A percentile compares a stretch with the other conserved stretches of the same genome.
phyloP scores from a whole-genome alignment of 2,329 filamentous ascomycete genomes.

The Diaporthe sp. region DNA sequence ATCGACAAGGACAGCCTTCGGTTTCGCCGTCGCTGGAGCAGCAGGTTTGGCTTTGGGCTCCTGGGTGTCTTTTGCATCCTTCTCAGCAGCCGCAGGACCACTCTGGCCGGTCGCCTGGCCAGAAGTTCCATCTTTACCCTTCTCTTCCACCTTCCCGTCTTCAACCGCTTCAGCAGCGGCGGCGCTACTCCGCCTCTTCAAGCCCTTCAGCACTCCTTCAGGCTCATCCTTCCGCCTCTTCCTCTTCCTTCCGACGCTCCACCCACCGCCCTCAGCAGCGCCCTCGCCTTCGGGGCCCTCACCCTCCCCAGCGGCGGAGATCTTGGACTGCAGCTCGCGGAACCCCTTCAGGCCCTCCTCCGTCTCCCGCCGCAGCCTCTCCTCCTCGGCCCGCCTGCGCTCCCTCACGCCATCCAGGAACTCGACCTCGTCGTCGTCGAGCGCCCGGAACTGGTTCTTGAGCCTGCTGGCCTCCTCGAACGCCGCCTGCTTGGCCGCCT shows the following conservation, averaged over 20 bases:
- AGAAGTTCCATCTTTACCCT: not conserved
- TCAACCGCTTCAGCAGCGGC: not conserved
- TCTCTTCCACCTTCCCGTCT: slow-evolving; percentile 35
- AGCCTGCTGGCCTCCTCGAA: slow-evolving; percentile 82
- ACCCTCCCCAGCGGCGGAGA: slow-evolving; percentile 32
- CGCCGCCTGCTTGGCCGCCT: slow-evolving; percentile 86
- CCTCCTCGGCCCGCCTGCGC: slow-evolving; percentile 66
- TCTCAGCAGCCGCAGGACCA: not conserved
- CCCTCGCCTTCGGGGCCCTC: slow-evolving; percentile 40
- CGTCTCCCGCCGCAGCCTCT: slow-evolving; percentile 66
- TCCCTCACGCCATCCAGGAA: slow-evolving; percentile 75
- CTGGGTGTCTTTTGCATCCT: slow-evolving; percentile 42
- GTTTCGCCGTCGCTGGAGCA: slow-evolving; percentile 42
- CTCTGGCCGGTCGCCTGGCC: slow-evolving; percentile 3
- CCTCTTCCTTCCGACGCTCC: slow-evolving; percentile 30
- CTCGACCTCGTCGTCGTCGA: slow-evolving; percentile 85
- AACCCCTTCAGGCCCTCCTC: slow-evolving; percentile 71
- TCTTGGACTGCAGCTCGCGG: slow-evolving; percentile 61
- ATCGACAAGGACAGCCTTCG: slow-evolving; percentile 61
- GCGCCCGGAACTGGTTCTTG: slow-evolving; percentile 81
- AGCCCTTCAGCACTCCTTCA: slow-evolving; percentile 38
- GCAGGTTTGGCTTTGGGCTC: slow-evolving; percentile 13
- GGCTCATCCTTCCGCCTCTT: slow-evolving; percentile 41
- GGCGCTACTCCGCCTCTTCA: slow-evolving; percentile 42
- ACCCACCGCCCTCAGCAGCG: slow-evolving; percentile 15